Percentiles rank a stretch among this genome's conserved stretches.
These are phyloP conservation scores for Chlamydomonas sp. DNA, from an alignment of 139 green algal species.

Conservation along the genomic window DNA sequence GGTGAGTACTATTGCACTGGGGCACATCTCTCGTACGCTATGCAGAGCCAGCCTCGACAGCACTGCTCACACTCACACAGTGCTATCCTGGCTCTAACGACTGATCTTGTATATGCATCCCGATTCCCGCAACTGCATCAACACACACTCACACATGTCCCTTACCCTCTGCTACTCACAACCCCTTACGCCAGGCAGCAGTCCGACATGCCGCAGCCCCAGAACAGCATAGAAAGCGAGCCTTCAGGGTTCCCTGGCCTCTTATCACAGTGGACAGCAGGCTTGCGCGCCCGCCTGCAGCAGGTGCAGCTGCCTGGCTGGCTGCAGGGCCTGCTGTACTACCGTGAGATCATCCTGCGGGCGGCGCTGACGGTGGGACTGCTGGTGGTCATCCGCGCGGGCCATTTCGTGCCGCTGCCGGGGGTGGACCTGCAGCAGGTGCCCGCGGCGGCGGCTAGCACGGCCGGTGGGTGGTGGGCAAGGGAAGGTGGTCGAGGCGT, in stretches of 20 bases:
- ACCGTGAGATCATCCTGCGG: conserved; percentile 51
- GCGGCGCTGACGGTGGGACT: conserved; percentile 53
- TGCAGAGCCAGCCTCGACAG: no score
- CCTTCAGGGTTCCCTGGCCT: no score
- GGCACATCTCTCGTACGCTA: no score
- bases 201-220: no score
- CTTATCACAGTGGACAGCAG: background rate
- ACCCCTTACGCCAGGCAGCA: no score
- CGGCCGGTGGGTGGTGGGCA: conserved; percentile 42
- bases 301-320: background rate
- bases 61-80: no score
- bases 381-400: conserved; percentile 59
- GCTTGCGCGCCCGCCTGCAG: background rate
- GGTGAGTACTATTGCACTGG: no score
- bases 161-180: background rate
- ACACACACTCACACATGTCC: background rate
- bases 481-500: background rate
- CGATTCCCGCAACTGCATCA: no score
- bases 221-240: no score
- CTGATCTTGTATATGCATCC: no score
- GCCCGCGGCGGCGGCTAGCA: conserved; percentile 3
- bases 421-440: conserved; percentile 56
- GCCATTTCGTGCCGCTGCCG: conserved; percentile 65
- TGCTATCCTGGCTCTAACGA: no score
- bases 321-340: background rate